phyloP scores from a whole-genome alignment of 306 rosid species.

The Cicer arietinum region DNA sequence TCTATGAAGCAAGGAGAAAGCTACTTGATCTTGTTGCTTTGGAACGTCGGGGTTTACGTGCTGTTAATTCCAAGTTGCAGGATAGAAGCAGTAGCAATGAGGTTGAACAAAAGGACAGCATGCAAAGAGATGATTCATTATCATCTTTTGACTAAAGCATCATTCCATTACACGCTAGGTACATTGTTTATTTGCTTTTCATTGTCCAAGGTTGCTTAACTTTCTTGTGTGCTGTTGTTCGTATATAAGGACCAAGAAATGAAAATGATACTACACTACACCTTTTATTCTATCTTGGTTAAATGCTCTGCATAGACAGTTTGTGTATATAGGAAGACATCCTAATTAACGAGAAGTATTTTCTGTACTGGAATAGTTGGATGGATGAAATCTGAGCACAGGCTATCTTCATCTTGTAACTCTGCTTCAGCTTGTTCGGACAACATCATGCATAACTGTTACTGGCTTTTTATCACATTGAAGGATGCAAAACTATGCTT shows the following conservation, averaged over 20 bases:
- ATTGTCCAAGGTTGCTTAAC: conserved; percentile 11
- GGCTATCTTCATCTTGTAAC: not conserved
- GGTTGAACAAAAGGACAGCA: conserved; percentile 39
- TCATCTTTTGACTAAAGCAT: conserved; percentile 44
- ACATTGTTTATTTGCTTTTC: conserved; percentile 21
- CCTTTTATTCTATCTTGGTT: conserved; percentile 9
- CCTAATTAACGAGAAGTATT: conserved; percentile 28
- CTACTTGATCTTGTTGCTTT: conserved; percentile 78
- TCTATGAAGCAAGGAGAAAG: conserved; percentile 81
- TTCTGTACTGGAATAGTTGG: conserved; percentile 18
- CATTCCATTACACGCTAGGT: conserved; percentile 8
- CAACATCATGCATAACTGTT: not conserved
- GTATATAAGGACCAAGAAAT: conserved; percentile 13
- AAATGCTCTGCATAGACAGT: conserved; percentile 3
- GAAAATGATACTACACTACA: not conserved
- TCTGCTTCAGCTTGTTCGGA: conserved; percentile 21
- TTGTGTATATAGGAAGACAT: conserved; percentile 17
- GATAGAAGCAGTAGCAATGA: conserved; percentile 46
- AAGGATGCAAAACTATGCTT: conserved; percentile 26
- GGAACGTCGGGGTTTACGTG: conserved; percentile 66
- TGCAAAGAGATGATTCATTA: conserved; percentile 16
- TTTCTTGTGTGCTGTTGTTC: conserved; percentile 21
- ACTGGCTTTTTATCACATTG: not conserved
- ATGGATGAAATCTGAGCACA: conserved; percentile 11
- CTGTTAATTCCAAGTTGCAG: conserved; percentile 52